Evolutionary conservation across 441 rosid species (phyloP).

Genomic region (Populus trichocarpa): DNA sequence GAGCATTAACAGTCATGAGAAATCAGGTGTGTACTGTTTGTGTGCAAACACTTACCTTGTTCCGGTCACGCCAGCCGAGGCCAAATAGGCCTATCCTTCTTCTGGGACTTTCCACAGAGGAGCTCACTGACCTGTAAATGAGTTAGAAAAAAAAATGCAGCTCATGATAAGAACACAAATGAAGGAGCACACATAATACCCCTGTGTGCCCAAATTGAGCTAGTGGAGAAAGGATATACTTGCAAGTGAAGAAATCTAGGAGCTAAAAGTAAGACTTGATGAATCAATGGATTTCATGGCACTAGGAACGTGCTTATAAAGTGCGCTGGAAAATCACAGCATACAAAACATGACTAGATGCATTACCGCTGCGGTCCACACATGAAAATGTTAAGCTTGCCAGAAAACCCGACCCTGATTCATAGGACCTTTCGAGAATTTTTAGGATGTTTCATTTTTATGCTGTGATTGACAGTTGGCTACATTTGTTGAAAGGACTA

Average conservation of each 20-base stretch:
- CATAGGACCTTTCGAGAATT: background rate
- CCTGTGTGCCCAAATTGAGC: no score
- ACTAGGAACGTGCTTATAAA: no score
- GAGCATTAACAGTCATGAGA: background rate
- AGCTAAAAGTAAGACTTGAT: no score
- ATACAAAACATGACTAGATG: no score
- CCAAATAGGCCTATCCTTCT: slow-evolving; percentile 62
- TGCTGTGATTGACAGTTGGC: background rate
- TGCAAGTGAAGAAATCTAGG: no score
- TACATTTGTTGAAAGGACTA: background rate
- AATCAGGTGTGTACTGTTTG: background rate
- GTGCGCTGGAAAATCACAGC: no score
- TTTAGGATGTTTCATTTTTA: slow-evolving; percentile 1
- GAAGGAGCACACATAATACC: no score
- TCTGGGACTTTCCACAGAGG: slow-evolving; percentile 40
- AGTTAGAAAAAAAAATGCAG: background rate
- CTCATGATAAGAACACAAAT: no score
- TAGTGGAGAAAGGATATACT: no score
- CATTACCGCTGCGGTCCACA: background rate
- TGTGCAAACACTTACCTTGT: slow-evolving; percentile 49
- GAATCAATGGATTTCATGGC: no score
- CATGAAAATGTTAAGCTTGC: background rate
- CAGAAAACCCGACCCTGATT: background rate
- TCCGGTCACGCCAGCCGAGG: slow-evolving; percentile 71
- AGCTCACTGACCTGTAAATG: slow-evolving; percentile 39